Base-by-base conservation (phyloP, 495 filamentous ascomycete species). In the Thozetella sp. region DNA sequence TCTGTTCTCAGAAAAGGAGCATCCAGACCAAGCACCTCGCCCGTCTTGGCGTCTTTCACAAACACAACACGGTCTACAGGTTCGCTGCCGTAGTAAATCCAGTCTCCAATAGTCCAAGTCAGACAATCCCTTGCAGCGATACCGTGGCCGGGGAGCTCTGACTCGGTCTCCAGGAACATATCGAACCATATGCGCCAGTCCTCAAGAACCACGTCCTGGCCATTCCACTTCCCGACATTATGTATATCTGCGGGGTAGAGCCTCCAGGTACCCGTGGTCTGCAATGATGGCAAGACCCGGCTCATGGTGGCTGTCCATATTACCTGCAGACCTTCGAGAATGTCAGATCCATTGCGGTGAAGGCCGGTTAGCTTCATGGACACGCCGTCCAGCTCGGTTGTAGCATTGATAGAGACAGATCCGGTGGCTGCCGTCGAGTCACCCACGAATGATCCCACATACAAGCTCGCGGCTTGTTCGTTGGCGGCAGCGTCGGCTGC, bases 21-120 rank as follows among this genome's bases (percentile, higher is more conserved):
- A 43, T 76, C 68, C 37, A 79, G 43, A 19, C 68, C 66, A 13
- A 74, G 20, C 19, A 70, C 69, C 19, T 67, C 63, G 4, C 65
- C 70, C 12, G 55, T 60, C 25, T 63, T 53, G 1, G n/a, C 53
- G 58, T 76, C 68, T 54, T 74, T 53, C 22, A 64, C 58, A 62
- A 82, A 80, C 6, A 77, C 59, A 34, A 82, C 65, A 51, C 70
- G 57, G 61, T 77, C 78, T 23, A 80, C 40, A 2, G 66, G 56
- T 56, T 60, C 60, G 2, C 63, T 63, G 3, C 66, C 65, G 53
- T 69, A 76, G 25, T 64, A 61, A 11, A 67, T 57, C 64, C 60
- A 68, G 56, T 76, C 75, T 4, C 72, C 61, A 34, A 69, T 30
- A 45, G 67, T 55, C 73, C 72, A 79, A 13, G 65, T 67, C 34